Percentiles rank a stretch among this genome's conserved stretches.
Evolutionary conservation across 2,329 filamentous ascomycete genomes (phyloP).

Genomic region (Aspergillus ochraceoroseus): DNA sequence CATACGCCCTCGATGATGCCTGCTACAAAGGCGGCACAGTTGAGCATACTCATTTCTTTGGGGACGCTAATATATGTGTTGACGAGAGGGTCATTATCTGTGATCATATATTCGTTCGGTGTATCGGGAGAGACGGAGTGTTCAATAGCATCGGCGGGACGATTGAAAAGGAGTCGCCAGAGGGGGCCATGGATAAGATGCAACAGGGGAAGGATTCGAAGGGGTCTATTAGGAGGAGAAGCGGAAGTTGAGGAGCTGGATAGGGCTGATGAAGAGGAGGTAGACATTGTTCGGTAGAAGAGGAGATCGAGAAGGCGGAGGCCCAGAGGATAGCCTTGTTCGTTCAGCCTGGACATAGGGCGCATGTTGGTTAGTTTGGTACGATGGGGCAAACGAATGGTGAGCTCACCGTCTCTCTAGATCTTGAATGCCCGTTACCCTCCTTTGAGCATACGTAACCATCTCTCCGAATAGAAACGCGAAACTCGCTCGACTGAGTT

Average conservation of each 20-base stretch:
- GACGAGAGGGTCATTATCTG: conserved; percentile 94
- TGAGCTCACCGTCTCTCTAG: conserved; percentile 72
- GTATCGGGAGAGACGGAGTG: conserved; percentile 76
- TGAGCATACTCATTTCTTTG: conserved; percentile 91
- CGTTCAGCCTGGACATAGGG: conserved; percentile 65
- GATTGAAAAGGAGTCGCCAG: conserved; percentile 87
- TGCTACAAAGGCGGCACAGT: conserved; percentile 92
- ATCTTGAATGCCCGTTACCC: conserved; percentile 88
- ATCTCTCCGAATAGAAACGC: conserved; percentile 95
- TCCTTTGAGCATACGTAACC: conserved; percentile 87
- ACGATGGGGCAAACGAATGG: neutral
- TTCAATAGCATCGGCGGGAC: conserved; percentile 87
- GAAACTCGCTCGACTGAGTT: conserved; percentile 89
- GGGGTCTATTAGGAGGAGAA: conserved; percentile 69
- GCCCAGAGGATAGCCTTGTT: conserved; percentile 88
- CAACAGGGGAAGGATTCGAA: conserved; percentile 82
- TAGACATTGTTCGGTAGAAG: conserved; percentile 76
- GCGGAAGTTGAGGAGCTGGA: conserved; percentile 69
- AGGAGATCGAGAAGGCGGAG: conserved; percentile 92
- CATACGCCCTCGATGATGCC: conserved; percentile 94
- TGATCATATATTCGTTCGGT: conserved; percentile 97
- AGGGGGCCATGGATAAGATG: conserved; percentile 92
- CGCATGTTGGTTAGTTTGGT: neutral
- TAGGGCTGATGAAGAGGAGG: conserved; percentile 76
- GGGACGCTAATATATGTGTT: conserved; percentile 92